A percentile compares a stretch with the other conserved stretches of the same genome.
Conservation (phyloP, 2,329 filamentous ascomycete species). For the Trichoderma atrobrunneum region DNA sequence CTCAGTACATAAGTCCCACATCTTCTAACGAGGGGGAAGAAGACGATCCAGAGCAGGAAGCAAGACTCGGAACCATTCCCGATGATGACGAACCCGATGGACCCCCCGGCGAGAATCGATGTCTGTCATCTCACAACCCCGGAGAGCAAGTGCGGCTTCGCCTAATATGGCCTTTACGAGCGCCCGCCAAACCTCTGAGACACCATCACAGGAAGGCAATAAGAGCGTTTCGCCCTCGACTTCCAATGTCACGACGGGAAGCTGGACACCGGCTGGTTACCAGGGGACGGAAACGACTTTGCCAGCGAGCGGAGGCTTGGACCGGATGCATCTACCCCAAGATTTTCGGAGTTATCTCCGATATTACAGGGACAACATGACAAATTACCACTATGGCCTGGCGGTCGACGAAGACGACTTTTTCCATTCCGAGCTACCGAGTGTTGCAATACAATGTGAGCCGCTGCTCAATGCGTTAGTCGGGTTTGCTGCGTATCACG, state of each 20-base stretch:
- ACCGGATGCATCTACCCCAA: slow-evolving; percentile 59
- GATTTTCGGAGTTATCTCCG: slow-evolving; percentile 76
- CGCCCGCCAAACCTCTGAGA: slow-evolving; percentile 51
- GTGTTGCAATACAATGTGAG: slow-evolving; percentile 69
- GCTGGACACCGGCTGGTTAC: slow-evolving; percentile 14
- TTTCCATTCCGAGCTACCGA: slow-evolving; percentile 67
- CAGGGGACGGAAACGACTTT: slow-evolving; percentile 18
- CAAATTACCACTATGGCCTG: slow-evolving; percentile 78
- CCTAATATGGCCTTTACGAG: slow-evolving; percentile 35
- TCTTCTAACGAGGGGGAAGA: slow-evolving; percentile 56
- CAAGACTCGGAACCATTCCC: slow-evolving; percentile 50
- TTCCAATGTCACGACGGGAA: slow-evolving; percentile 38
- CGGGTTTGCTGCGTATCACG: slow-evolving; percentile 85
- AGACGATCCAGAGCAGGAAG: slow-evolving; percentile 41
- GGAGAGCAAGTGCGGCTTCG: slow-evolving; percentile 38
- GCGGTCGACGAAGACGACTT: slow-evolving; percentile 70
- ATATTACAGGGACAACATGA: slow-evolving; percentile 76
- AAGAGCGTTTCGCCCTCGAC: slow-evolving; percentile 54
- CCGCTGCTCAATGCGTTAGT: slow-evolving; percentile 82
- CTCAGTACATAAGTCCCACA: slow-evolving; percentile 47
- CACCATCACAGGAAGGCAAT: slow-evolving; percentile 49
- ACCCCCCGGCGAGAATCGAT: slow-evolving; percentile 22
- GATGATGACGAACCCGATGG: slow-evolving; percentile 53
- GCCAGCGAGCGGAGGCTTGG: slow-evolving; percentile 32
- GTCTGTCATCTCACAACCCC: slow-evolving; percentile 21